Percentiles rank a stretch among this genome's conserved stretches.
Evolutionary conservation across 345 rosid species (phyloP).

Genomic region (Xanthoceras sorbifolium): DNA sequence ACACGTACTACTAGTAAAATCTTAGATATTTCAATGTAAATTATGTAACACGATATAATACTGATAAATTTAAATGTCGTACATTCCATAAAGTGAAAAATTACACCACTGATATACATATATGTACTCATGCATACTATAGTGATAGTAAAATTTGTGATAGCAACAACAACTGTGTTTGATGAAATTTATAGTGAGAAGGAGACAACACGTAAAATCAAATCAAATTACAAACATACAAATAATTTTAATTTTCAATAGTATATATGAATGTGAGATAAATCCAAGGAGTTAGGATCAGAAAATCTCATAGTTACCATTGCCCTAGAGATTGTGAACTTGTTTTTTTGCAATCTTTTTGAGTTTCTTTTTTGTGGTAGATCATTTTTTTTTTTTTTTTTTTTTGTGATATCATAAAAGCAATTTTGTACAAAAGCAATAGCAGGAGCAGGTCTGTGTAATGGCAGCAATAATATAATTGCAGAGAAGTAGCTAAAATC

Average conservation of each 20-base stretch:
- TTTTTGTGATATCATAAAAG: background rate
- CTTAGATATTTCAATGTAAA: too few relatives aligned
- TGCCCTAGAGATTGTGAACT: background rate
- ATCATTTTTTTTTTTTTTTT: too few relatives aligned
- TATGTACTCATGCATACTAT: too few relatives aligned
- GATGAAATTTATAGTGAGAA: background rate
- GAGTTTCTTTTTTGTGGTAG: background rate
- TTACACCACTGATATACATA: background rate
- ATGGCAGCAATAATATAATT: background rate
- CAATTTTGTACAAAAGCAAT: background rate
- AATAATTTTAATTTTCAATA: background rate
- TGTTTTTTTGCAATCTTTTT: background rate
- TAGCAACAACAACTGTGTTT: background rate
- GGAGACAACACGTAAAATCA: background rate
- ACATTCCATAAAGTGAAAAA: too few relatives aligned
- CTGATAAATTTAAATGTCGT: too few relatives aligned
- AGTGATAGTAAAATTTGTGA: background rate
- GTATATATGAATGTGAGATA: background rate
- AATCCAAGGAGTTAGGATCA: background rate
- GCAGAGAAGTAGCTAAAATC: too few relatives aligned
- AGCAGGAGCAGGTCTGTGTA: background rate
- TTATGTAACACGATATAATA: too few relatives aligned
- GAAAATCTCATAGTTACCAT: background rate
- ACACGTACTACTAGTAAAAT: too few relatives aligned
- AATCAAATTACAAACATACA: background rate